These are phyloP conservation scores for Fusarium kyushuense DNA, from an alignment of 2,329 filamentous ascomycete genomes.

Conservation along the genomic window DNA sequence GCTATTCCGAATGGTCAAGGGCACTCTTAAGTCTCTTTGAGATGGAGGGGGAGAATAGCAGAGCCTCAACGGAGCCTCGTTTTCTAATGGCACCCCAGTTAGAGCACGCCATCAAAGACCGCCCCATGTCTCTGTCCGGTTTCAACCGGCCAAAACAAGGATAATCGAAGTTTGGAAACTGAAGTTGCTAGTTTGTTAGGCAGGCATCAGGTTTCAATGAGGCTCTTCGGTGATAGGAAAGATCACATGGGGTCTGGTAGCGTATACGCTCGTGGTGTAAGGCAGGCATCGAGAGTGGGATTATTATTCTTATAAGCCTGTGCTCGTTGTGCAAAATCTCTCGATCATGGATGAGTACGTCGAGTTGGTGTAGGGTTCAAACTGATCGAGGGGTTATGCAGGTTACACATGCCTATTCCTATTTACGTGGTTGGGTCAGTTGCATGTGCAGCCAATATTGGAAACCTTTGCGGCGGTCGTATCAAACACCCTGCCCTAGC, in stretches of 20 bases:
- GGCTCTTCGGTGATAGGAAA: slow-evolving; percentile 9
- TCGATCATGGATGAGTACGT: slow-evolving; percentile 12
- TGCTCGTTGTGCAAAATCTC: slow-evolving; percentile 2
- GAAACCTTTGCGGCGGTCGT: background rate
- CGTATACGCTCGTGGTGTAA: background rate
- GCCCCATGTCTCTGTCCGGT: slow-evolving; percentile 10
- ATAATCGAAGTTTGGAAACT: background rate
- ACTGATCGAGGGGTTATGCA: background rate
- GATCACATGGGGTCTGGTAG: slow-evolving; percentile 1
- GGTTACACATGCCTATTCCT: background rate
- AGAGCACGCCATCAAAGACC: background rate
- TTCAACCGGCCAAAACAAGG: background rate
- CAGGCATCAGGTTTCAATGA: background rate
- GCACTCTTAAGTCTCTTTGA: slow-evolving; percentile 15
- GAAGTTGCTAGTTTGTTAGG: background rate
- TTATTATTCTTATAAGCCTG: background rate
- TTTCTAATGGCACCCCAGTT: background rate
- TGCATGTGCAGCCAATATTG: background rate
- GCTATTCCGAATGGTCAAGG: slow-evolving; percentile 18
- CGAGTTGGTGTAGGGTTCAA: slow-evolving; percentile 12
- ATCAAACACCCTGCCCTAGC: background rate
- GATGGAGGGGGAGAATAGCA: background rate
- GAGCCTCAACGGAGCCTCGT: slow-evolving; percentile 28
- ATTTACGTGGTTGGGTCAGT: background rate
- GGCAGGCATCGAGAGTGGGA: background rate